phyloP scores from a whole-genome alignment of 345 rosid species.

The Rhizophora mangle region DNA sequence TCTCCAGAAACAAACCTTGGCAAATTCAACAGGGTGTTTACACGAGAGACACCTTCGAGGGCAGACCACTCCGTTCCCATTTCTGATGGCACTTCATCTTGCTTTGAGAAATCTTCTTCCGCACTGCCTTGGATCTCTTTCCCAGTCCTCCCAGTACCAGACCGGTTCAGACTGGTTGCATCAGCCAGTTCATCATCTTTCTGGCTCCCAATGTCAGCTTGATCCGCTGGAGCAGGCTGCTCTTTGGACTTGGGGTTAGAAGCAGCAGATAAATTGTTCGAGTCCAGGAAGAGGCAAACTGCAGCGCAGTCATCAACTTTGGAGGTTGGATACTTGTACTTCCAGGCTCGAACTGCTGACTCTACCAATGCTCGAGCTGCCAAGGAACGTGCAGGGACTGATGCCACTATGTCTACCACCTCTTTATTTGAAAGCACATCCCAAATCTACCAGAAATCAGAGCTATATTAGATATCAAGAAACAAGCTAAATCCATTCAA shows the following conservation, averaged over 20 bases:
- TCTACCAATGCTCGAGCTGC: constrained; percentile 84
- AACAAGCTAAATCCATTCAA: background rate
- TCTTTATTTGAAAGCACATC: constrained; percentile 91
- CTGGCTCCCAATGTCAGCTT: constrained; percentile 22
- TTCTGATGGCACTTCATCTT: constrained; percentile 42
- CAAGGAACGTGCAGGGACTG: constrained; percentile 60
- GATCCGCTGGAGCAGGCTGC: constrained; percentile 23
- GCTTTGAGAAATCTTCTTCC: constrained; percentile 40
- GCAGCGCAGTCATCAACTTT: constrained; percentile 97
- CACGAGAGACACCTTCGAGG: constrained; percentile 93
- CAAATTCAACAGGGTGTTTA: constrained; percentile 69
- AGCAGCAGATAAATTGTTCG: constrained; percentile 43
- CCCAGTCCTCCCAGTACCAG: constrained; percentile 38
- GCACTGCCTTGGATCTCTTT: constrained; percentile 38
- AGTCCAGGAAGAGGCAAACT: constrained; percentile 81
- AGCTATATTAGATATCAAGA: background rate
- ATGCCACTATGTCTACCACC: constrained; percentile 75
- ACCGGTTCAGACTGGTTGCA: constrained; percentile 32
- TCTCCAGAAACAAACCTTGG: constrained; percentile 75
- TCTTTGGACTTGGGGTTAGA: constrained; percentile 39
- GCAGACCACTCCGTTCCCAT: constrained; percentile 74
- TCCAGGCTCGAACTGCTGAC: constrained; percentile 90
- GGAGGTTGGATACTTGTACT: constrained; percentile 83
- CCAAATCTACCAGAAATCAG: constrained; percentile 56
- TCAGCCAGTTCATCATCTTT: constrained; percentile 26